phyloP scores from a whole-genome alignment of 2,329 filamentous ascomycete species.

The Phoma sp. region DNA sequence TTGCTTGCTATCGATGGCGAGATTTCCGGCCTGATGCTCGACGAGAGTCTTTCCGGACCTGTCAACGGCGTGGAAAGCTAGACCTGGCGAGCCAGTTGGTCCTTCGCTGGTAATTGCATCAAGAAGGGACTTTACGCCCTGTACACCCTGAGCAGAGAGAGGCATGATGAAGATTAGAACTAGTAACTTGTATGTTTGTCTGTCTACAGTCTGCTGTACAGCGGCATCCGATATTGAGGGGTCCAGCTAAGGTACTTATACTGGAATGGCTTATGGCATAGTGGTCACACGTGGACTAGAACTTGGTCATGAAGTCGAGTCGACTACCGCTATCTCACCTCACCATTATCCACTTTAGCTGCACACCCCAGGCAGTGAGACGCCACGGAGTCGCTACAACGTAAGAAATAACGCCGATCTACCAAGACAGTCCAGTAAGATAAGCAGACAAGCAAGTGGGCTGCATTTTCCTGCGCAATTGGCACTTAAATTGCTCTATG shows the following conservation, averaged over 20 bases:
- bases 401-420: not conserved
- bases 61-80: constrained; percentile 57
- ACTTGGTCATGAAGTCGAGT: not conserved
- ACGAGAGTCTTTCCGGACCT: constrained; percentile 53
- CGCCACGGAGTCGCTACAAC: not conserved
- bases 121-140: constrained; percentile 49
- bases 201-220: constrained; percentile 5
- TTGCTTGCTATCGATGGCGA: constrained; percentile 51
- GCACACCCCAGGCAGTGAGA: not conserved
- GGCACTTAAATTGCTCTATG: not conserved
- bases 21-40: constrained; percentile 53
- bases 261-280: not conserved
- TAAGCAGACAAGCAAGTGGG: not conserved
- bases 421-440: not conserved
- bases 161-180: constrained; percentile 31
- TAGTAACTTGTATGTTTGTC: not conserved
- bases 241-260: constrained; percentile 10
- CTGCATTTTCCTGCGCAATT: not conserved
- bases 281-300: not conserved
- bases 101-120: constrained; percentile 33
- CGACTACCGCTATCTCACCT: not conserved
- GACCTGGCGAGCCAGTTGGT: constrained; percentile 48
- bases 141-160: constrained; percentile 36
- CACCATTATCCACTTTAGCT: constrained; percentile 1
- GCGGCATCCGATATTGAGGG: constrained; percentile 1